Base-by-base conservation (phyloP, 495 filamentous ascomycete species). In the Podospora pseudoanserina region DNA sequence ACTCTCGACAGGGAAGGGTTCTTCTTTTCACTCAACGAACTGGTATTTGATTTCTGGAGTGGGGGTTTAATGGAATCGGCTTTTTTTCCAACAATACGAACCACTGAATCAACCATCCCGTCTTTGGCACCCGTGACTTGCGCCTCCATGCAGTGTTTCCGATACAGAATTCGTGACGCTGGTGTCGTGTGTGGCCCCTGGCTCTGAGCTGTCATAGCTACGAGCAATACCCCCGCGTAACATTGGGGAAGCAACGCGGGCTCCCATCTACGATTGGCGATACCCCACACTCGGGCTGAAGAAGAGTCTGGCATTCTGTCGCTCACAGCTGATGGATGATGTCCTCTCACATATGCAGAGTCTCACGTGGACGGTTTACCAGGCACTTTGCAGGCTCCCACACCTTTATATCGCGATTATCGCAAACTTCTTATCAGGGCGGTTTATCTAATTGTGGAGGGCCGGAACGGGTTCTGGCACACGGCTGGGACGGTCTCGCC, bases 371-470 rank as follows among this genome's bases (percentile, higher is more conserved):
- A 58, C 55, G 0, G 55, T 58, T 7, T 26, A 20, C 55, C 55
- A n/a, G 32, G 60, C 55, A 53, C 3, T 64, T 69, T 65, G 28
- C 53, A 26, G 39, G 28, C 32, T 68, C 39, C 26, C 55, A 55
- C 49, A 34, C 18, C 55, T 28, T 56, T 60, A 53, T 23, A 49
- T 61, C 44, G 19, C n/a, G 27, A 32, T 13, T 34, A 63, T 32
- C 28, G 61, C n/a, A 5, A 63, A 32, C 27, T 49, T 68, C 73
- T 78, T 78, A 78, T 78, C 76, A 73, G 71, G 23, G 71, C 63
- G 68, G 57, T 74, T 75, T 77, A 76, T 72, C 68, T 76, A 78
- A 77, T 34, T 11, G 30, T 76, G 65, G 69, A 63, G 26, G 67
- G 65, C 34, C 49, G 39, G 27, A 11, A 19, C 19, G 11, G 57